phyloP scores from a whole-genome alignment of 257 asterid species.

The Solanum gracilifrons region DNA sequence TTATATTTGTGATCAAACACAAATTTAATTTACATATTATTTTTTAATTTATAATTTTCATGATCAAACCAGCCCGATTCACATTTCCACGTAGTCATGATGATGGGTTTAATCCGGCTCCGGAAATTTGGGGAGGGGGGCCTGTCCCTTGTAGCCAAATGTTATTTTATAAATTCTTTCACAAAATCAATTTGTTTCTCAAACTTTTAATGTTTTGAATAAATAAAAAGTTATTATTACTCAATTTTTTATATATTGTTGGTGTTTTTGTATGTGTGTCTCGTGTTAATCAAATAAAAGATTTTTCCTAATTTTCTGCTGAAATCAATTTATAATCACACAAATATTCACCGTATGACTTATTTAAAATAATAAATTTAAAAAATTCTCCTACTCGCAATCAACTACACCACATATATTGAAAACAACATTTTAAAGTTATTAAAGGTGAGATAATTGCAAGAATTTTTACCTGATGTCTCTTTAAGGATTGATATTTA shows the following conservation, averaged over 20 bases:
- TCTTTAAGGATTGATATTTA: not conserved
- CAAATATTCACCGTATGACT: not conserved
- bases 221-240: not conserved
- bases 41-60: not conserved
- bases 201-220: not conserved
- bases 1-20: not conserved
- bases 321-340: not conserved
- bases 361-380: not conserved
- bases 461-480: not conserved
- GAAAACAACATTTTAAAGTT: not conserved
- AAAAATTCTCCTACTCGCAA: no score
- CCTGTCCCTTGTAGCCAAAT: not conserved
- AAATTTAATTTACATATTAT: not conserved
- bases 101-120: not conserved
- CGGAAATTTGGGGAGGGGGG: not conserved
- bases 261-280: not conserved
- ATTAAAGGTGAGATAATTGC: not conserved
- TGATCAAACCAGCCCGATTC: not conserved
- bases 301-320: fast-evolving
- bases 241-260: no score
- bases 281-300: not conserved
- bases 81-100: not conserved
- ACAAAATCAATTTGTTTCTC: not conserved
- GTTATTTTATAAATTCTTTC: not conserved
- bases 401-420: not conserved